Percentiles rank a stretch among this genome's conserved stretches.
Evolutionary conservation across 73 alveolate species (phyloP).

Genomic region (Halteria grandinella): DNA sequence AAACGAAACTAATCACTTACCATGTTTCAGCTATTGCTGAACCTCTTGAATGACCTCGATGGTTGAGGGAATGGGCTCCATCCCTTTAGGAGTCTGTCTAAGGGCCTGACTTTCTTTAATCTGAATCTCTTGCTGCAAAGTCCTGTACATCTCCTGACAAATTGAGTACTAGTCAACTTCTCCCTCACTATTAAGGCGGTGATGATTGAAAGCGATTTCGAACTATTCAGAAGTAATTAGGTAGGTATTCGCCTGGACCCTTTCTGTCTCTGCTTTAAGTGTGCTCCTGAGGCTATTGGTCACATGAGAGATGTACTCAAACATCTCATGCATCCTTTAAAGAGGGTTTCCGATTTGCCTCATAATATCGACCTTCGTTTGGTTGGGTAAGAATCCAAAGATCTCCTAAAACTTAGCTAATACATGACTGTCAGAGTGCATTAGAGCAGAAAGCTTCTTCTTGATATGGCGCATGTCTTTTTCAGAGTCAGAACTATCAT

Average conservation of each 20-base stretch:
- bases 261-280: slow-evolving; percentile 39
- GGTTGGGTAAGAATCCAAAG: slow-evolving; percentile 57
- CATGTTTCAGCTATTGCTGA: too few species aligned
- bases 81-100: too few species aligned
- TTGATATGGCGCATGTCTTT: slow-evolving; percentile 70
- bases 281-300: slow-evolving; percentile 60
- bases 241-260: slow-evolving; percentile 52
- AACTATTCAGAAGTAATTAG: slow-evolving; percentile 54
- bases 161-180: too few species aligned
- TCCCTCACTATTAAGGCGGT: too few species aligned
- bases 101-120: too few species aligned
- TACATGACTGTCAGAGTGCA: slow-evolving; percentile 70
- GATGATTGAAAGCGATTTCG: slow-evolving; percentile 53
- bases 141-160: too few species aligned
- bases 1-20: too few species aligned
- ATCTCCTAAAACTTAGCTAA: slow-evolving; percentile 67
- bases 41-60: too few species aligned
- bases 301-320: slow-evolving; percentile 9
- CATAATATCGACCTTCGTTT: not conserved
- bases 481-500: slow-evolving; percentile 77
- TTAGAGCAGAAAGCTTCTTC: slow-evolving; percentile 66
- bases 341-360: slow-evolving; percentile 28
- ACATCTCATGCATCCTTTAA: slow-evolving; percentile 35
- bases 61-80: too few species aligned
- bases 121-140: too few species aligned